These are phyloP conservation scores for Moniliophthora roreri DNA, from an alignment of 1,284 basidiomycete species.

Conservation along the genomic window DNA sequence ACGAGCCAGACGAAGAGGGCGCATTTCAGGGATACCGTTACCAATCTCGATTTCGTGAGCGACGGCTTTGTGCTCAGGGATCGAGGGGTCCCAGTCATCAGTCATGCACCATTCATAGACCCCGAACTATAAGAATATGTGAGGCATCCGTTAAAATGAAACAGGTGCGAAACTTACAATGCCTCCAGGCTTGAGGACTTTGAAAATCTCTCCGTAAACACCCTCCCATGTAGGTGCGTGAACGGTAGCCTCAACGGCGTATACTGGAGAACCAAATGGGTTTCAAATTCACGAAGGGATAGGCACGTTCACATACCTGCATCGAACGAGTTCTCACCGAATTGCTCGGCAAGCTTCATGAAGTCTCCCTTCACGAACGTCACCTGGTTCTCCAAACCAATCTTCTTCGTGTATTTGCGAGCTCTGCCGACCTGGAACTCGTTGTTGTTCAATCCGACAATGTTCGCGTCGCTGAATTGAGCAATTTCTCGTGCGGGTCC, in stretches of 20 bases:
- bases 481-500: constrained; percentile 97
- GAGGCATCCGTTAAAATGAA: not conserved
- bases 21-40: constrained; percentile 98
- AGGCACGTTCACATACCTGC: constrained; percentile 60
- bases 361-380: constrained; percentile 92
- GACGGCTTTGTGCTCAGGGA: constrained; percentile 87
- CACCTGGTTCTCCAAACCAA: constrained; percentile 78
- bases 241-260: constrained; percentile 97
- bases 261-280: constrained; percentile 50
- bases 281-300: constrained; percentile 1
- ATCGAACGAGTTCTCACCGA: constrained; percentile 94
- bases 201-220: constrained; percentile 92
- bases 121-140: constrained; percentile 66
- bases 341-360: constrained; percentile 92
- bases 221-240: constrained; percentile 97
- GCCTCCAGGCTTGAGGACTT: constrained; percentile 96
- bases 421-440: constrained; percentile 92
- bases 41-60: constrained; percentile 92
- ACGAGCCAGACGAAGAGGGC: constrained; percentile 72
- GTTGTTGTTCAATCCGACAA: constrained; percentile 96
- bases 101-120: constrained; percentile 99
- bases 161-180: constrained; percentile 56
- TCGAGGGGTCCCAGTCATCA: constrained; percentile 87
- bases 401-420: constrained; percentile 79
- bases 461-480: constrained; percentile 83